Percentiles rank a stretch among this genome's conserved stretches.
Evolutionary conservation across 2,329 filamentous ascomycete species (phyloP).

Genomic region (Rachicladosporium sp.): DNA sequence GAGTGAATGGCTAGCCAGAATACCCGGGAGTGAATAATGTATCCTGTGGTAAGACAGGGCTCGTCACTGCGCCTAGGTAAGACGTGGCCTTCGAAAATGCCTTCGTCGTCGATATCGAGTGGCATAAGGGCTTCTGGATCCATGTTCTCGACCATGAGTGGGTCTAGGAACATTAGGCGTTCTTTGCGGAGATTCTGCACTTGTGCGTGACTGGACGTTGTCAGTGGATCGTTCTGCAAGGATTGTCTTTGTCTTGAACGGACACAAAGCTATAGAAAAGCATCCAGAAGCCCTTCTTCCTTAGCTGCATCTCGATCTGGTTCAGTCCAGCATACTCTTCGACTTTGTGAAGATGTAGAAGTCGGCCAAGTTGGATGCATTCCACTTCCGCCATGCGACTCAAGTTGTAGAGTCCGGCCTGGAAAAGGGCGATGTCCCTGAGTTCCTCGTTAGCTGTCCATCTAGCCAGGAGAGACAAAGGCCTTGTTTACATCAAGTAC

Average conservation of each 20-base stretch:
- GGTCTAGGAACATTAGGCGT: conserved; percentile 3
- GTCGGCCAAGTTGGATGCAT: conserved; percentile 3
- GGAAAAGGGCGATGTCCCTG: conserved; percentile 3
- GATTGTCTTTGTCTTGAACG: not conserved
- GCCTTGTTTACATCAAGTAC: conserved; percentile 1
- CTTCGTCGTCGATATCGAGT: conserved; percentile 4
- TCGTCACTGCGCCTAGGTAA: not conserved
- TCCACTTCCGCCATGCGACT: conserved; percentile 5
- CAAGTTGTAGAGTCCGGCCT: conserved; percentile 2
- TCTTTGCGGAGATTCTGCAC: conserved; percentile 5
- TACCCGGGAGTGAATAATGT: conserved; percentile 1
- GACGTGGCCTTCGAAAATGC: conserved; percentile 3
- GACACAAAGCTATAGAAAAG: conserved; percentile 6
- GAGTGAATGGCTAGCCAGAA: conserved; percentile 4
- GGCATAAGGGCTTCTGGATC: conserved; percentile 4
- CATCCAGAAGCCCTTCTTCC: conserved; percentile 6
- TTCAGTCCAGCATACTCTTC: conserved; percentile 4
- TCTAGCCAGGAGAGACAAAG: no score
- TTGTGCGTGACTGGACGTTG: not conserved
- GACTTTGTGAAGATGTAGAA: conserved; percentile 3
- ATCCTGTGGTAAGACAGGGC: conserved; percentile 4
- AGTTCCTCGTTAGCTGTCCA: no score
- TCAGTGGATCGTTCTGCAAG: not conserved
- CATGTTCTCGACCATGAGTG: conserved; percentile 1
- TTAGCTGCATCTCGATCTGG: conserved; percentile 6